phyloP scores from a whole-genome alignment of 345 rosid species.

The Cardiospermum halicacabum region DNA sequence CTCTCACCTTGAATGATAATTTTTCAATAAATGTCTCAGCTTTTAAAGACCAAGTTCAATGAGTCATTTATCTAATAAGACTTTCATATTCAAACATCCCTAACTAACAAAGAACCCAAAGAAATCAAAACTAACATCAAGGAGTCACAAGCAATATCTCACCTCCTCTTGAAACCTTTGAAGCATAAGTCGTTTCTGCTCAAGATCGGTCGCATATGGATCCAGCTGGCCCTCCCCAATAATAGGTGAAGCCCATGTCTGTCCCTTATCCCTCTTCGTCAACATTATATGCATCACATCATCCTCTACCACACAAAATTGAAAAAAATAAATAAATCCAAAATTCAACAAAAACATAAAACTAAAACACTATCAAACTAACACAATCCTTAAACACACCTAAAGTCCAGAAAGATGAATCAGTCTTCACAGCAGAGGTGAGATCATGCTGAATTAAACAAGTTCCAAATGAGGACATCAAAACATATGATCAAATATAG shows the following conservation, averaged over 20 bases:
- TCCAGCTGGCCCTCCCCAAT: constrained; percentile 77
- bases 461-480: not conserved
- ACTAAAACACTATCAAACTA: too few species aligned
- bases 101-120: not conserved
- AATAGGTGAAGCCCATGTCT: constrained; percentile 88
- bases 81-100: too few species aligned
- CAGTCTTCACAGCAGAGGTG: constrained; percentile 68
- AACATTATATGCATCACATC: constrained; percentile 74
- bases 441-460: constrained; percentile 61
- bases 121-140: constrained; percentile 3
- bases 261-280: constrained; percentile 88
- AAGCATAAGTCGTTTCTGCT: constrained; percentile 90
- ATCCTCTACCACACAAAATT: constrained; percentile 59
- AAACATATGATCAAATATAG: not conserved
- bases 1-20: not conserved
- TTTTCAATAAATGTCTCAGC: not conserved
- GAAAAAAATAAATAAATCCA: too few species aligned
- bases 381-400: too few species aligned
- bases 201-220: constrained; percentile 58
- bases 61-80: not conserved
- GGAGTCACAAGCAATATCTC: constrained; percentile 6
- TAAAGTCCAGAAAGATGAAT: constrained; percentile 89
- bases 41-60: not conserved
- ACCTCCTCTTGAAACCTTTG: constrained; percentile 98
- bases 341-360: too few species aligned